Evolutionary conservation across 352 stramenopile genomes (phyloP).

Genomic region (Phytophthora agathidicida): DNA sequence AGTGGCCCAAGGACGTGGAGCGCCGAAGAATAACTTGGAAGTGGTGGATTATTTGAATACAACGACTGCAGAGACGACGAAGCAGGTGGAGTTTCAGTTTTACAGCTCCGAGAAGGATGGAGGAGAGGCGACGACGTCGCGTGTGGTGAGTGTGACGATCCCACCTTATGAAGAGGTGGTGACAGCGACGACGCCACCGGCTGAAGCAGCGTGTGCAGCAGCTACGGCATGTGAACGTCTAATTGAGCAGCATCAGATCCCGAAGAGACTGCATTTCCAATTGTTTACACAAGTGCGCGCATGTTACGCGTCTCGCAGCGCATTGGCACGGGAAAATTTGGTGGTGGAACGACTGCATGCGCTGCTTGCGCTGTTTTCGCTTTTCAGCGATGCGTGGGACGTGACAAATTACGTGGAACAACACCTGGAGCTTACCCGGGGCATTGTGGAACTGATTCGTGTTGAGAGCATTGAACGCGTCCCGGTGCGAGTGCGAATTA

Average conservation of each 20-base stretch:
- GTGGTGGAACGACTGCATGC: conserved; percentile 76
- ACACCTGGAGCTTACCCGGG: conserved; percentile 74
- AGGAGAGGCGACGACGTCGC: conserved; percentile 15
- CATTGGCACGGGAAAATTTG: conserved; percentile 45
- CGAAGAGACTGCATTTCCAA: conserved; percentile 72
- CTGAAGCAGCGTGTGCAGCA: conserved; percentile 40
- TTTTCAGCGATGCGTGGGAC: conserved; percentile 77
- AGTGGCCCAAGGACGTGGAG: conserved; percentile 52
- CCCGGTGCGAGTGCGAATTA: conserved; percentile 61
- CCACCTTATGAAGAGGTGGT: conserved; percentile 40
- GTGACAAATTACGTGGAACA: conserved; percentile 82
- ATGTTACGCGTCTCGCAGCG: conserved; percentile 41
- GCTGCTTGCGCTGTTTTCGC: conserved; percentile 75
- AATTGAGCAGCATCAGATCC: conserved; percentile 56
- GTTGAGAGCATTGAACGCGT: conserved; percentile 71
- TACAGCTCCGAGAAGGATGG: conserved; percentile 47
- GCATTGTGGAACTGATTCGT: conserved; percentile 77
- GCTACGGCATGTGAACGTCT: conserved; percentile 60
- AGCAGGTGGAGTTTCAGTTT: conserved; percentile 67
- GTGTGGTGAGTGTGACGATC: conserved; percentile 51
- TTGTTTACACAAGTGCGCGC: conserved; percentile 71
- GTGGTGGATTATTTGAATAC: conserved; percentile 67
- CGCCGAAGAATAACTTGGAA: conserved; percentile 58
- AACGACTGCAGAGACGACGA: conserved; percentile 1
- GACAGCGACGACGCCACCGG: conserved; percentile 10